phyloP scores from a whole-genome alignment of 2,329 filamentous ascomycete genomes.

The Pezizomycotina sp. region DNA sequence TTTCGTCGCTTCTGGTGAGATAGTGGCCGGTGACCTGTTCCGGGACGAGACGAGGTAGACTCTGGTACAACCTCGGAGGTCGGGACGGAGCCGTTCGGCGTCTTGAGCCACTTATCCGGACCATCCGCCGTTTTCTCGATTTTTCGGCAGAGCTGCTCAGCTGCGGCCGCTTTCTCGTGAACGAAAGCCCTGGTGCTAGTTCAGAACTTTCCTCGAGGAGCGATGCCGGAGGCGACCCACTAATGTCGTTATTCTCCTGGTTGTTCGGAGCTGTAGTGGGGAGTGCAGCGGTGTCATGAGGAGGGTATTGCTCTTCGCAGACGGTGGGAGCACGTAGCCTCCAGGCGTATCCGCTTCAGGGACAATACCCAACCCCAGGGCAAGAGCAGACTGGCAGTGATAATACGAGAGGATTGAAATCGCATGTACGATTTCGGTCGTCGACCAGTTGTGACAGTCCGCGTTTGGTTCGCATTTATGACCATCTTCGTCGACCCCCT shows the following conservation, averaged over 20 bases:
- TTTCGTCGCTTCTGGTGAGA: conserved; percentile 22
- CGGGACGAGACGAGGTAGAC: conserved; percentile 7
- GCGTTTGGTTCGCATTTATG: conserved; percentile 13
- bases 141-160: conserved; percentile 15
- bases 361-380: conserved; percentile 22
- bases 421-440: conserved; percentile 22
- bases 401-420: conserved; percentile 24
- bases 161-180: conserved; percentile 22
- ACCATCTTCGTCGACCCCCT: conserved; percentile 16
- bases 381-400: conserved; percentile 22
- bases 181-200: conserved; percentile 16
- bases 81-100: conserved; percentile 22
- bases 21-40: conserved; percentile 14
- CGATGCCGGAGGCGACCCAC: too few relatives aligned
- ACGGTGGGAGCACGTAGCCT: conserved; percentile 20
- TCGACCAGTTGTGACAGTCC: conserved; percentile 22
- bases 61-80: conserved; percentile 10
- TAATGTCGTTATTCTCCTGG: too few relatives aligned
- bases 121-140: conserved; percentile 18
- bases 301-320: conserved; percentile 19
- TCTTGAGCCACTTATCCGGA: conserved; percentile 24
- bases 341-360: conserved; percentile 22
- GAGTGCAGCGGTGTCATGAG: conserved; percentile 14
- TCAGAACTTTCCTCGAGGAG: too few relatives aligned
- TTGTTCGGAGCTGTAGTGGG: too few relatives aligned